A percentile compares a stretch with the other conserved stretches of the same genome.
These are phyloP conservation scores for Nannizziopsis barbatae DNA, from an alignment of 2,329 filamentous ascomycete species.

Conservation along the genomic window DNA sequence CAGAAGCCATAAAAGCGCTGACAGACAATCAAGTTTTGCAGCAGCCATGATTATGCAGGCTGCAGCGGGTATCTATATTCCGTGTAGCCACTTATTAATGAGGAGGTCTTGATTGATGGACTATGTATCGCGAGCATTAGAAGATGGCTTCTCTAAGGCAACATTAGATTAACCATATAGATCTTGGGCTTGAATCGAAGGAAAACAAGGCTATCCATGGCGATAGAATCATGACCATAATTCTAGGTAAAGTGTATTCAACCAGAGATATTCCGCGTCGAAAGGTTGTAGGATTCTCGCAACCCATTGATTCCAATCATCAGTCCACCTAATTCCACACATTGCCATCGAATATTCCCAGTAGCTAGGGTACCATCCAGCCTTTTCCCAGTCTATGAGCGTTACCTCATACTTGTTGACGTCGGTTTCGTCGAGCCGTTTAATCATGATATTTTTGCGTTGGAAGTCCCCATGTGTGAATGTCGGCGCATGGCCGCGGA, in stretches of 20 bases:
- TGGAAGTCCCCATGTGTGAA: conserved; percentile 27
- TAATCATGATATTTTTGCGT: conserved; percentile 25
- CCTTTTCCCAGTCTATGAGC: conserved; percentile 33
- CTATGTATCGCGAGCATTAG: neutral
- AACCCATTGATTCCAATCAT: conserved; percentile 28
- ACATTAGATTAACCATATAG: too few species aligned
- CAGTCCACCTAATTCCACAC: conserved; percentile 24
- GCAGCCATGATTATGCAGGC: neutral
- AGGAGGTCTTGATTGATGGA: neutral
- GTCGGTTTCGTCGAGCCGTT: neutral
- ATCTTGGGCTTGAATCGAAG: too few species aligned
- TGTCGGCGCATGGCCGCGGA: conserved; percentile 18
- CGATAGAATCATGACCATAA: conserved; percentile 17
- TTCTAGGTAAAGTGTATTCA: conserved; percentile 20
- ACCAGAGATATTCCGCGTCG: conserved; percentile 24
- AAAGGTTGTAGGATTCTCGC: conserved; percentile 24
- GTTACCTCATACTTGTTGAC: conserved; percentile 18
- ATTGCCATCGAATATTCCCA: conserved; percentile 31
- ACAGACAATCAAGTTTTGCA: conserved; percentile 8
- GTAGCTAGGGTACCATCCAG: conserved; percentile 32
- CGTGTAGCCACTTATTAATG: too few species aligned
- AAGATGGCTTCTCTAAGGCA: neutral
- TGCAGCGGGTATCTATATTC: neutral
- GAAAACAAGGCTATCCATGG: neutral
- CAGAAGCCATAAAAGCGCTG: conserved; percentile 17